These are phyloP conservation scores for Neocucurbitaria cava DNA, from an alignment of 2,329 filamentous ascomycete genomes.

Conservation along the genomic window DNA sequence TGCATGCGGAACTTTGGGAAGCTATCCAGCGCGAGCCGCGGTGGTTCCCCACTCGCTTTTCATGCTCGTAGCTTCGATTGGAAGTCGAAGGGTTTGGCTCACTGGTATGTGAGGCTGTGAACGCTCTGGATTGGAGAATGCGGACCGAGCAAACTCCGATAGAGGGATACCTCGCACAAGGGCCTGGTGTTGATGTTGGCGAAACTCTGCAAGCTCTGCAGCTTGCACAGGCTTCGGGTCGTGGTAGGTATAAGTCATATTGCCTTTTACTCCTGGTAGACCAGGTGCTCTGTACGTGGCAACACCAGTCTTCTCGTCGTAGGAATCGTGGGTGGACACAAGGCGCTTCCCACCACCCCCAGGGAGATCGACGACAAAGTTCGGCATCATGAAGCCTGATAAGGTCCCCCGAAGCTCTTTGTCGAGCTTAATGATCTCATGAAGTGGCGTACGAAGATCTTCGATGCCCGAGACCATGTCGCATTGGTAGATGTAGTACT, in stretches of 20 bases:
- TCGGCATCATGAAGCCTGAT: slow-evolving; percentile 68
- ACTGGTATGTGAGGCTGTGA: background rate
- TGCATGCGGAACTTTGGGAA: background rate
- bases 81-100: background rate
- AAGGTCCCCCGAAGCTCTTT: slow-evolving; percentile 65
- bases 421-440: slow-evolving; percentile 66
- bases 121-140: background rate
- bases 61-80: background rate
- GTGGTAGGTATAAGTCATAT: slow-evolving; percentile 62
- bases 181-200: slow-evolving; percentile 12
- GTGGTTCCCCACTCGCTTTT: background rate
- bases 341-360: slow-evolving; percentile 69
- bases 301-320: slow-evolving; percentile 61
- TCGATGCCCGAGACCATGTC: slow-evolving; percentile 68
- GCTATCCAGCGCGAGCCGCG: background rate
- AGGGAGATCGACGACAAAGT: slow-evolving; percentile 69
- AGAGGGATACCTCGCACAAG: slow-evolving; percentile 15
- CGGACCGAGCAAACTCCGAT: slow-evolving; percentile 9
- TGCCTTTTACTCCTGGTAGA: slow-evolving; percentile 51
- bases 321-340: slow-evolving; percentile 60
- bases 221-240: slow-evolving; percentile 53
- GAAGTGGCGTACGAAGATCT: slow-evolving; percentile 68
- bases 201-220: slow-evolving; percentile 12
- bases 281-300: slow-evolving; percentile 65
- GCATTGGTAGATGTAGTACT: slow-evolving; percentile 72